Percentiles rank a stretch among this genome's conserved stretches.
Evolutionary conservation across 352 stramenopile genomes (phyloP).

Genomic region (Phytophthora hibernalis): DNA sequence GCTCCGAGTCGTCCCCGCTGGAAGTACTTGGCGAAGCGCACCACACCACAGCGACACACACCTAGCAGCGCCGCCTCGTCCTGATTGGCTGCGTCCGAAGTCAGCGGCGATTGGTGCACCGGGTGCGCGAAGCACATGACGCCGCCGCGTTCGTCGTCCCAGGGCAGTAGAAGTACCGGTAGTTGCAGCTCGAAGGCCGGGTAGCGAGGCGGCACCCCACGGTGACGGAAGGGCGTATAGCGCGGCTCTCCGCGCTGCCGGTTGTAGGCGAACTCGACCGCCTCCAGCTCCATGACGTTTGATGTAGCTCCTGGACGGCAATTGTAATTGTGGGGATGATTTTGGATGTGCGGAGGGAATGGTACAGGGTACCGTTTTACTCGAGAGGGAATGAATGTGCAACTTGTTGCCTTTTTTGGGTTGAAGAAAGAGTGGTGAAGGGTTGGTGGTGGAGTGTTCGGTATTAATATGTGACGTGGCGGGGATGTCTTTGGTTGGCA

Average conservation of each 20-base stretch:
- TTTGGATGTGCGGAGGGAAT: neutral
- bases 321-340: conserved; percentile 17
- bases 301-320: neutral
- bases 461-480: too few relatives aligned
- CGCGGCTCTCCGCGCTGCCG: conserved; percentile 64
- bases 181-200: conserved; percentile 74
- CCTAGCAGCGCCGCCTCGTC: conserved; percentile 63
- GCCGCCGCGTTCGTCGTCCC: conserved; percentile 70
- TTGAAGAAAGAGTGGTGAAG: neutral
- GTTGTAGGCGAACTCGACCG: conserved; percentile 78
- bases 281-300: conserved; percentile 36
- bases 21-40: conserved; percentile 80
- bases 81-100: conserved; percentile 47
- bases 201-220: conserved; percentile 75
- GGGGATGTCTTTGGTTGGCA: too few relatives aligned
- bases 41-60: conserved; percentile 78
- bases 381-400: conserved; percentile 19
- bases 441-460: too few relatives aligned
- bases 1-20: conserved; percentile 42
- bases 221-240: conserved; percentile 65
- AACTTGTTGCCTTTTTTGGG: conserved; percentile 19
- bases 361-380: conserved; percentile 14
- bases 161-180: conserved; percentile 70
- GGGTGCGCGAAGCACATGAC: conserved; percentile 75
- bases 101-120: conserved; percentile 43